phyloP scores from a whole-genome alignment of 768 basidiomycete species.

The Amanita rubescens region DNA sequence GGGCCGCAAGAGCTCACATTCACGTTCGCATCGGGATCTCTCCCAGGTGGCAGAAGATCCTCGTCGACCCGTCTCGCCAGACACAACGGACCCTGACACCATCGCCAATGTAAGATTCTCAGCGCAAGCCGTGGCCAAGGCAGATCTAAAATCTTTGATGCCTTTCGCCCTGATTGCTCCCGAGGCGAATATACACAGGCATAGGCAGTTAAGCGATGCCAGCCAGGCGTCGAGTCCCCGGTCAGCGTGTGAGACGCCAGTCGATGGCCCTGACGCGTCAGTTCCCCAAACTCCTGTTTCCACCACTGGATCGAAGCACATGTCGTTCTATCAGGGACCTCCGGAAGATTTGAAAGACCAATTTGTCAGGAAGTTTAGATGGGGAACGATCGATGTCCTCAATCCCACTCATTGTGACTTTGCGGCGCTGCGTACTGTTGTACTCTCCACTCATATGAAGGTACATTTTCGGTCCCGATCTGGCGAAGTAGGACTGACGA shows the following conservation, averaged over 20 bases:
- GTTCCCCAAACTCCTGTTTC: slow-evolving; percentile 31
- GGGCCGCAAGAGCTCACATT: slow-evolving; percentile 46
- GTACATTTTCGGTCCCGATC: slow-evolving; percentile 21
- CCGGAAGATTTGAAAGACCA: slow-evolving; percentile 67
- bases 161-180: slow-evolving; percentile 81
- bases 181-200: slow-evolving; percentile 40
- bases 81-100: slow-evolving; percentile 56
- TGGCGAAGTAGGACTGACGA: neutral
- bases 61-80: slow-evolving; percentile 49
- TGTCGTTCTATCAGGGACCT: slow-evolving; percentile 41
- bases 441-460: slow-evolving; percentile 81
- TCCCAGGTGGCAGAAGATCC: slow-evolving; percentile 51
- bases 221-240: slow-evolving; percentile 23
- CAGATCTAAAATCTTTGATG: slow-evolving; percentile 48
- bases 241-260: slow-evolving; percentile 28
- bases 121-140: slow-evolving; percentile 56
- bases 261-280: slow-evolving; percentile 34
- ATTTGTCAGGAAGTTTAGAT: slow-evolving; percentile 74
- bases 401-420: slow-evolving; percentile 87
- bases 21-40: slow-evolving; percentile 67
- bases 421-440: slow-evolving; percentile 72
- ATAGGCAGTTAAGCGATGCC: slow-evolving; percentile 21
- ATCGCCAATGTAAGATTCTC: slow-evolving; percentile 75
- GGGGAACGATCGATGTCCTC: slow-evolving; percentile 86
- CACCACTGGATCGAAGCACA: slow-evolving; percentile 25